phyloP scores from a whole-genome alignment of 2,329 filamentous ascomycete genomes.

The Pyrenochaeta sp. region DNA sequence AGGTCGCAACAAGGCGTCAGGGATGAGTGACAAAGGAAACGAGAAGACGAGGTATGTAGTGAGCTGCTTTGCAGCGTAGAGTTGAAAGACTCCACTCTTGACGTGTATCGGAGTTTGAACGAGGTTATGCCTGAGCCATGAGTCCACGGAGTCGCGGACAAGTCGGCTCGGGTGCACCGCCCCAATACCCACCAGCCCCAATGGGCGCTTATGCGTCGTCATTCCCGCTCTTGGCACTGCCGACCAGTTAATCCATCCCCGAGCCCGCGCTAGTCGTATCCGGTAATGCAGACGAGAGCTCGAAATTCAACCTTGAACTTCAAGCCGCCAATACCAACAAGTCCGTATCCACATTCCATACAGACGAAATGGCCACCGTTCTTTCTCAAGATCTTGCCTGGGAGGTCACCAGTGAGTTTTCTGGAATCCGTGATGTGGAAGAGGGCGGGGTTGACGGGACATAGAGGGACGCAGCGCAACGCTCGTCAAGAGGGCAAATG shows the following conservation, averaged over 20 bases:
- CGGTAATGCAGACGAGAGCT: conserved; percentile 38
- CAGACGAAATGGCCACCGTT: conserved; percentile 61
- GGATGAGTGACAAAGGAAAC: conserved; percentile 19
- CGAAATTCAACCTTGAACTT: conserved; percentile 33
- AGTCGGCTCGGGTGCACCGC: conserved; percentile 20
- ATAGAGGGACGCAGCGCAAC: conserved; percentile 87
- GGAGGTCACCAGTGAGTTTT: conserved; percentile 88
- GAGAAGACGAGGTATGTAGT: conserved; percentile 2
- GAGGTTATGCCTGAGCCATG: conserved; percentile 8
- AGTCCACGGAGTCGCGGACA: conserved; percentile 17
- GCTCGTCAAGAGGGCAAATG: conserved; percentile 90
- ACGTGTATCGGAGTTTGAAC: conserved; percentile 4
- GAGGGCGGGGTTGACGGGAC: conserved; percentile 20
- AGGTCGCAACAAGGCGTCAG: conserved; percentile 10
- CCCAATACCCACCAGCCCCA: conserved; percentile 10
- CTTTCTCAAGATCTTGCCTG: conserved; percentile 92
- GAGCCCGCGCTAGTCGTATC: conserved; percentile 33
- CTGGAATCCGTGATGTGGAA: background rate
- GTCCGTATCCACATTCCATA: conserved; percentile 39
- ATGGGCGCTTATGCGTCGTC: conserved; percentile 21
- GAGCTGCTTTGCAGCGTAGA: conserved; percentile 10
- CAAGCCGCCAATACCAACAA: conserved; percentile 27
- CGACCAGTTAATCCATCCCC: conserved; percentile 30
- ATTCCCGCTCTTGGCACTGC: conserved; percentile 16
- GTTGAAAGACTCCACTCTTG: conserved; percentile 6